Percentiles rank a stretch among this genome's conserved stretches.
phyloP scores from a whole-genome alignment of 176 grass and related monocot genomes.

The Oryza australiensis region DNA sequence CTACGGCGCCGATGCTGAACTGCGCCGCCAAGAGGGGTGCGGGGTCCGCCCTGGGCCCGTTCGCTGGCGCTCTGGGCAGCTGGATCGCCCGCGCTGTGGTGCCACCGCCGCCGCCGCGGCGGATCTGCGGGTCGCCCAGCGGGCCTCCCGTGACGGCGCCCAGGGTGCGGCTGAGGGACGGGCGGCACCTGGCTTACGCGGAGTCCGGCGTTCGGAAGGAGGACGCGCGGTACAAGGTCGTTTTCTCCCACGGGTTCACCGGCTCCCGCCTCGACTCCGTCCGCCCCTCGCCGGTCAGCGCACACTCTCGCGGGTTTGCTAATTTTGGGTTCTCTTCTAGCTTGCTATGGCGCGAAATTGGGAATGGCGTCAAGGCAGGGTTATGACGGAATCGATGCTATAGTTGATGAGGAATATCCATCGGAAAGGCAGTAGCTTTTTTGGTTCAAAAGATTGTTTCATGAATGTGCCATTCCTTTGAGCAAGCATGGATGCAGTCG shows the following conservation, averaged over 20 bases:
- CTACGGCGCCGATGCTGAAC: conserved; percentile 39
- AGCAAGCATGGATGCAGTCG: no score
- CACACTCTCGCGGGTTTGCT: not conserved
- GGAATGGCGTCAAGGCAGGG: not conserved
- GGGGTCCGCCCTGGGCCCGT: conserved; percentile 19
- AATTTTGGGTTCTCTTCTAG: not conserved
- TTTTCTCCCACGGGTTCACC: conserved; percentile 74
- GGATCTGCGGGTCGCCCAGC: conserved; percentile 55
- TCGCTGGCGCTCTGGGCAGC: conserved; percentile 31
- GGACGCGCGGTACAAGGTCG: conserved; percentile 61
- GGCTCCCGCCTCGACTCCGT: conserved; percentile 52
- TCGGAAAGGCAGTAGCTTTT: not conserved
- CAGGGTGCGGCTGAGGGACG: conserved; percentile 61
- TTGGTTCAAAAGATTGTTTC: not conserved
- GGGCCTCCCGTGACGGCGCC: conserved; percentile 55
- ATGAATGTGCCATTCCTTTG: not conserved
- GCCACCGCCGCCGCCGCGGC: conserved; percentile 38
- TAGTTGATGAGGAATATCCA: not conserved
- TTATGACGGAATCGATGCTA: not conserved
- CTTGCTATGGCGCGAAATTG: not conserved
- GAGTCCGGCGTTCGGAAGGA: conserved; percentile 70
- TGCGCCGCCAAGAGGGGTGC: conserved; percentile 28
- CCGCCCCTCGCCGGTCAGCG: conserved; percentile 54
- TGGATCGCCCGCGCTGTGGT: conserved; percentile 39
- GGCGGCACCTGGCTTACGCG: conserved; percentile 69